Evolutionary conservation across 306 rosid genomes (phyloP).

Genomic region (Lathyrus sativus): DNA sequence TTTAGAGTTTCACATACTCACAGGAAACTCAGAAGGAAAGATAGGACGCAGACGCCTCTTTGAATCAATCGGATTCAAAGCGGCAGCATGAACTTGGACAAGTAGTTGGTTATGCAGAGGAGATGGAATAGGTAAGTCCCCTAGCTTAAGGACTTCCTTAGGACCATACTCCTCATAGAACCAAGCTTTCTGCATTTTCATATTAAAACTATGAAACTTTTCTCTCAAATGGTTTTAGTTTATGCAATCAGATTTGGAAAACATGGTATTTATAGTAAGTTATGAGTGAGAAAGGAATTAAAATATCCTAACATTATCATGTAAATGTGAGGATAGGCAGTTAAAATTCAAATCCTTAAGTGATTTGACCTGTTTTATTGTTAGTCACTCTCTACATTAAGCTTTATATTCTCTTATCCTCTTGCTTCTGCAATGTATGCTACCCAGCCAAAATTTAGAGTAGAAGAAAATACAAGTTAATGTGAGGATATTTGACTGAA

Average conservation of each 20-base stretch:
- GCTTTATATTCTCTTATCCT: not conserved
- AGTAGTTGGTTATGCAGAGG: slow-evolving; percentile 41
- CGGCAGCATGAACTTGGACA: slow-evolving; percentile 47
- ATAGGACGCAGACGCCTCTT: slow-evolving; percentile 45
- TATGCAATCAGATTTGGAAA: not conserved
- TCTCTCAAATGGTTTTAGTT: not conserved
- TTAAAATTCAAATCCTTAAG: not conserved
- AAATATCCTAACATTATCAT: not conserved
- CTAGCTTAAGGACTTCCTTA: slow-evolving; percentile 50
- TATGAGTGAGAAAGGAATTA: not conserved
- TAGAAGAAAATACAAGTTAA: not conserved
- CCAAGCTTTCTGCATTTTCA: slow-evolving; percentile 52
- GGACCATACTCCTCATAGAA: slow-evolving; percentile 51
- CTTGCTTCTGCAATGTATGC: not conserved
- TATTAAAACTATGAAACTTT: not conserved
- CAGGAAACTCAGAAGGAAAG: slow-evolving; percentile 43
- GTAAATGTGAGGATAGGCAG: not conserved
- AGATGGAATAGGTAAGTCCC: slow-evolving; percentile 39
- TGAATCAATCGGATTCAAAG: slow-evolving; percentile 52
- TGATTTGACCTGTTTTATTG: not conserved
- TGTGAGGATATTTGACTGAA: not conserved
- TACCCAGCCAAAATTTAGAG: not conserved
- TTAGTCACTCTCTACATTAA: too few relatives aligned
- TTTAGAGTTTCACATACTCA: slow-evolving; percentile 34
- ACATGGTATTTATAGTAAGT: not conserved